Conservation (phyloP, 1,284 basidiomycete species). For the Cutaneotrichosporon daszewskae region DNA sequence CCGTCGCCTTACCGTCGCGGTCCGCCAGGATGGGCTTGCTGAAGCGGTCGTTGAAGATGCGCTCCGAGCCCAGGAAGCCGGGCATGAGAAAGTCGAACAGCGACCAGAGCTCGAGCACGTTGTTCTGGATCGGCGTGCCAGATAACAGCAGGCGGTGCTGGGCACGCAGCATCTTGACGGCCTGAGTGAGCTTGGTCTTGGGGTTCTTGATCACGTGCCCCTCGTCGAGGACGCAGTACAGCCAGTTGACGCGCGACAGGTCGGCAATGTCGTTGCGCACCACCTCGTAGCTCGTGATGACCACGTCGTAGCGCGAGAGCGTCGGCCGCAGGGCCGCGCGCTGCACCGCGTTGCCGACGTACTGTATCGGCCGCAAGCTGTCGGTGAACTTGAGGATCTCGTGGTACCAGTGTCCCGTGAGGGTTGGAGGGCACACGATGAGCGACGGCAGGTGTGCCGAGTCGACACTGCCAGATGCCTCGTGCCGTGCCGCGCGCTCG, state of each 20-base stretch:
- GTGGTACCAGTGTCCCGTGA: constrained; percentile 98
- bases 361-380: constrained; percentile 70
- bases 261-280: constrained; percentile 88
- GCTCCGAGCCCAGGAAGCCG: constrained; percentile 90
- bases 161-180: constrained; percentile 84
- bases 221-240: constrained; percentile 97
- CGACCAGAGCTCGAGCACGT: constrained; percentile 97
- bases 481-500: constrained; percentile 70
- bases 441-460: constrained; percentile 84
- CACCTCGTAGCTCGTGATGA: constrained; percentile 96
- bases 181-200: constrained; percentile 95
- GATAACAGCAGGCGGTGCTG: constrained; percentile 92
- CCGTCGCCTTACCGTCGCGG: constrained; percentile 78
- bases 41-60: constrained; percentile 93
- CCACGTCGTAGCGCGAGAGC: constrained; percentile 70
- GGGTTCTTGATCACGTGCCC: constrained; percentile 99
- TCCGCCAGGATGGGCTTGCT: constrained; percentile 94
- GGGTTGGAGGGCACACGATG: constrained; percentile 93
- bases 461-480: constrained; percentile 67
- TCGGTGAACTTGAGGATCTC: constrained; percentile 91
- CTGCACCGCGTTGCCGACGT: constrained; percentile 84
- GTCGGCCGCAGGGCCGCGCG: constrained; percentile 65
- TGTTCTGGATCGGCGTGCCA: constrained; percentile 98
- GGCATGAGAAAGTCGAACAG: constrained; percentile 99
- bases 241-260: constrained; percentile 72